phyloP scores from a whole-genome alignment of 2,329 filamentous ascomycete genomes.

The Madurella mycetomatis region DNA sequence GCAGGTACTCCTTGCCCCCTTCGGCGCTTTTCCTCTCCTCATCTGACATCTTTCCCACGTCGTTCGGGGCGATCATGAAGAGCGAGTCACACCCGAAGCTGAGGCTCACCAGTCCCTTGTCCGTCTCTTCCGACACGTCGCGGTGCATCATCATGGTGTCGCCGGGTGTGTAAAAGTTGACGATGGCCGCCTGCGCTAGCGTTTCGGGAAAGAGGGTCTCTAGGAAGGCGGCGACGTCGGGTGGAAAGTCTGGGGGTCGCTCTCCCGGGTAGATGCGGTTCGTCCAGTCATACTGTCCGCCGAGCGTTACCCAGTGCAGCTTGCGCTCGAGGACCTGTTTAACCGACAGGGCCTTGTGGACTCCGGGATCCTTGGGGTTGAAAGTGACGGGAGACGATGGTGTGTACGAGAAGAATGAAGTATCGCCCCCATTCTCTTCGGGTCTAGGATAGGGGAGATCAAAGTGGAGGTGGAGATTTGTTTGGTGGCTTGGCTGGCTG shows the following conservation, averaged over 20 bases:
- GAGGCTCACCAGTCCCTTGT: conserved; percentile 74
- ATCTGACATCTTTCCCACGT: conserved; percentile 31
- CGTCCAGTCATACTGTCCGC: conserved; percentile 96
- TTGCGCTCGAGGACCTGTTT: conserved; percentile 70
- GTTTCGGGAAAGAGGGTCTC: conserved; percentile 70
- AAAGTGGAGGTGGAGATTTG: conserved; percentile 60
- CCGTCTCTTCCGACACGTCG: conserved; percentile 83
- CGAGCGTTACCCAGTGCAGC: conserved; percentile 89
- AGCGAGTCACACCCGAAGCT: conserved; percentile 87
- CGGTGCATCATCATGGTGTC: conserved; percentile 91
- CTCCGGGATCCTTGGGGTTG: conserved; percentile 61
- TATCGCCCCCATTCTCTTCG: neutral
- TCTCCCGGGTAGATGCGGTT: conserved; percentile 67
- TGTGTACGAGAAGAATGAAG: conserved; percentile 52
- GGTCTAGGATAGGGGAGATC: conserved; percentile 30
- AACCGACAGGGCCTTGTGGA: conserved; percentile 72
- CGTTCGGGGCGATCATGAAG: conserved; percentile 74
- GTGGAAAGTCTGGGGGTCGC: conserved; percentile 67
- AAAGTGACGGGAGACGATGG: conserved; percentile 52
- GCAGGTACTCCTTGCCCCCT: conserved; percentile 44
- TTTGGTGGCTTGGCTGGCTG: conserved; percentile 67
- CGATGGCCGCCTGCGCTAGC: conserved; percentile 79
- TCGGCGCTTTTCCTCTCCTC: conserved; percentile 20
- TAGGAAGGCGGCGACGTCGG: conserved; percentile 65
- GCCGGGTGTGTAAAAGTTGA: conserved; percentile 87